These are phyloP conservation scores for Neurospora hispaniola DNA, from an alignment of 495 filamentous ascomycete genomes.

Conservation along the genomic window DNA sequence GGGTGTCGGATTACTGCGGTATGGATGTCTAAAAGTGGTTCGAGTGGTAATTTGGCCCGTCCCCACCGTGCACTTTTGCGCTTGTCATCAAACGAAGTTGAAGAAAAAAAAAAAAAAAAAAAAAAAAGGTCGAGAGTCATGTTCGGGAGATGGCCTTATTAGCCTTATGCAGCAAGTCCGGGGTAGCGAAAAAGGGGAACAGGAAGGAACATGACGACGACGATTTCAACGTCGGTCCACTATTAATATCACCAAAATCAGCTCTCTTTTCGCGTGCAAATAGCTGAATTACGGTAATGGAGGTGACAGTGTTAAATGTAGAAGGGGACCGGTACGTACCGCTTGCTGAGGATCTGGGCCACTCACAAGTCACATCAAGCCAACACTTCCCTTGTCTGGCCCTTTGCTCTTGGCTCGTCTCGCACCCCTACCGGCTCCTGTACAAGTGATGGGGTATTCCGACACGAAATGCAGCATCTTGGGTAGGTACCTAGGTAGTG, in stretches of 20 bases:
- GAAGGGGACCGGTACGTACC: neutral
- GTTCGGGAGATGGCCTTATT: neutral
- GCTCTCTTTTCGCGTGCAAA: neutral
- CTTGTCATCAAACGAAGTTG: neutral
- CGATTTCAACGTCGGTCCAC: neutral
- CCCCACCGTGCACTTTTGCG: neutral
- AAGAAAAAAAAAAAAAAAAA: neutral
- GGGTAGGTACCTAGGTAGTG: too few relatives aligned
- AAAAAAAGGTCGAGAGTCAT: neutral
- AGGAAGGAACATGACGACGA: neutral
- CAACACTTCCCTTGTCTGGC: neutral
- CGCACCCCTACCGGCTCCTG: neutral
- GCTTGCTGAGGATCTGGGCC: neutral
- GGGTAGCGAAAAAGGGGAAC: neutral
- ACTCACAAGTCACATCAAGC: neutral
- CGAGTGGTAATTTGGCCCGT: neutral
- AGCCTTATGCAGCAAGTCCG: neutral
- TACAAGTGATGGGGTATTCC: neutral
- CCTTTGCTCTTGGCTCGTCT: neutral
- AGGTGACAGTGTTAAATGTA: neutral
- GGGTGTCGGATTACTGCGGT: neutral
- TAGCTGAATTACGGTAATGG: neutral
- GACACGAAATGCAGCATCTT: neutral
- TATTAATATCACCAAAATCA: neutral
- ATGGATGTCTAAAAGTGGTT: neutral